Evolutionary conservation across 352 stramenopile species (phyloP).

Genomic region (Pythium plurisporium): DNA sequence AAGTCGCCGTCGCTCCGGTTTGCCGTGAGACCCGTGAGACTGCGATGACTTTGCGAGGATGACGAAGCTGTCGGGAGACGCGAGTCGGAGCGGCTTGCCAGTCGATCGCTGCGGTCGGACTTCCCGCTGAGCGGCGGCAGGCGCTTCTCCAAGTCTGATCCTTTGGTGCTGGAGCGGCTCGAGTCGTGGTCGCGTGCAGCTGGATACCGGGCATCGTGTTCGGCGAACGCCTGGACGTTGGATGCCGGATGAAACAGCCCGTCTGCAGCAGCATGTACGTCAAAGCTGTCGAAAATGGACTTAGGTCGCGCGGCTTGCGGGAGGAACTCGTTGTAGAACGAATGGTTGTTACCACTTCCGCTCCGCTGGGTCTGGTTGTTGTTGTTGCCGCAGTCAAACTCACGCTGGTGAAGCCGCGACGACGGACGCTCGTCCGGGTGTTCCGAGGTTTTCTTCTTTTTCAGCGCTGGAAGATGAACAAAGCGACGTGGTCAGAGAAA

Average conservation of each 20-base stretch:
- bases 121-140: constrained; percentile 18
- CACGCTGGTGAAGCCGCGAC: constrained; percentile 23
- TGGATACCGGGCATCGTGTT: constrained; percentile 73
- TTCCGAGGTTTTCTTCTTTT: constrained; percentile 18
- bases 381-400: constrained; percentile 15
- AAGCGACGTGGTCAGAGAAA: neutral
- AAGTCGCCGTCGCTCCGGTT: constrained; percentile 62
- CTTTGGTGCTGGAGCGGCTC: neutral
- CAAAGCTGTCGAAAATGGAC: constrained; percentile 54
- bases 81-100: constrained; percentile 27
- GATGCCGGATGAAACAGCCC: constrained; percentile 76
- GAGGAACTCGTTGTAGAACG: constrained; percentile 29
- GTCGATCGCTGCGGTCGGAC: constrained; percentile 25
- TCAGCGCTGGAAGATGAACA: constrained; percentile 5
- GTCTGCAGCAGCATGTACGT: constrained; percentile 57
- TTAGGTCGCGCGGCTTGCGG: constrained; percentile 14
- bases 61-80: constrained; percentile 18
- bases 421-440: constrained; percentile 10
- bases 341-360: constrained; percentile 2
- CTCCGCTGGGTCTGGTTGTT: neutral
- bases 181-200: constrained; percentile 1
- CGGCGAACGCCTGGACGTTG: constrained; percentile 67
- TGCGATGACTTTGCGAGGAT: constrained; percentile 11
- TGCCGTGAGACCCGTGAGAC: constrained; percentile 20
- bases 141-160: no score